phyloP scores from a whole-genome alignment of 768 basidiomycete genomes.

The Boletus vinaceobasis region DNA sequence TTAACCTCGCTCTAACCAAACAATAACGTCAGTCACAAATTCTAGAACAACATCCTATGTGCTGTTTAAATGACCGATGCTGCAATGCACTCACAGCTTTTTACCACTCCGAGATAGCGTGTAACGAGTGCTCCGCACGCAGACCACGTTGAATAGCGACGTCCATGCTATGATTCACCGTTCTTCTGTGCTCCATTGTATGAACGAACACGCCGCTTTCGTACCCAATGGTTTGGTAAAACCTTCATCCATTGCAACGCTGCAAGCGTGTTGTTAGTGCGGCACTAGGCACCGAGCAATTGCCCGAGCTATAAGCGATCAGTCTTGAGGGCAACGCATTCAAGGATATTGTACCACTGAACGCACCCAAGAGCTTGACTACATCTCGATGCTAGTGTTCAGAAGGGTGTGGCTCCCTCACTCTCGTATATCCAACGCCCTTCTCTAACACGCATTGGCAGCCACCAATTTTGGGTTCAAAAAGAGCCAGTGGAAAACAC shows the following conservation, averaged over 20 bases:
- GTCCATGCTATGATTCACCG: neutral
- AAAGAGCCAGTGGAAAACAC: neutral
- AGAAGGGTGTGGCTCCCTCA: constrained; percentile 4
- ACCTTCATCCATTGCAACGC: neutral
- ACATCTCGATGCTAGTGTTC: neutral
- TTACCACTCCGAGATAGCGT: neutral
- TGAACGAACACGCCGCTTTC: neutral
- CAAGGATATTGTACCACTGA: neutral
- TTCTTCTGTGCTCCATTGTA: neutral
- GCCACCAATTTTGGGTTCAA: neutral
- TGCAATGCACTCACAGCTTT: constrained; percentile 1
- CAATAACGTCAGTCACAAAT: constrained; percentile 2
- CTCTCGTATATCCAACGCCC: neutral
- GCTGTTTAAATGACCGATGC: neutral
- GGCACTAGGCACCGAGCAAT: neutral
- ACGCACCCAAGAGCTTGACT: neutral
- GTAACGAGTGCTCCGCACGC: constrained; percentile 2
- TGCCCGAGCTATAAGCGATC: constrained; percentile 10
- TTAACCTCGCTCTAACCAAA: neutral
- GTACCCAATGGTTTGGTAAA: neutral
- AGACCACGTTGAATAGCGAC: neutral
- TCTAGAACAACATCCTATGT: neutral
- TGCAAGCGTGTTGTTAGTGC: constrained; percentile 8
- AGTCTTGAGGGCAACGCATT: neutral
- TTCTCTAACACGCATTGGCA: constrained; percentile 6